Evolutionary conservation across 345 rosid genomes (phyloP).

Genomic region (Eucalyptus marginata): DNA sequence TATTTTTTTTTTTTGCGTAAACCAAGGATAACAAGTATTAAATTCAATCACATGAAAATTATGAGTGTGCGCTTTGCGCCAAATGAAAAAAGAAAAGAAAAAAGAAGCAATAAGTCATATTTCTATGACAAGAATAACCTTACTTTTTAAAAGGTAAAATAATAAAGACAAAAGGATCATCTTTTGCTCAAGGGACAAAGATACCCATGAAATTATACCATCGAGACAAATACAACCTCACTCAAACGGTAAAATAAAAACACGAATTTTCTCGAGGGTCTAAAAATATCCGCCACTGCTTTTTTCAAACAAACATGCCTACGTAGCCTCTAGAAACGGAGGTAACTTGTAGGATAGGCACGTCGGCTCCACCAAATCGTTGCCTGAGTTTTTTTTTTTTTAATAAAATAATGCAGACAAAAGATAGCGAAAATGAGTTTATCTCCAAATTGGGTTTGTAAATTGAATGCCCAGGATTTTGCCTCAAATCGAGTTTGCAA

Average conservation of each 20-base stretch:
- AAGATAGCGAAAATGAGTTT: not conserved
- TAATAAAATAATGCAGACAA: not conserved
- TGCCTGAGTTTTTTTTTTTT: not conserved
- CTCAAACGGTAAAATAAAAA: not conserved
- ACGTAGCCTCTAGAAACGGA: too few species aligned
- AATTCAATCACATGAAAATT: not conserved
- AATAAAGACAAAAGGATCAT: not conserved
- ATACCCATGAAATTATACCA: not conserved
- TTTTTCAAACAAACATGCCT: too few species aligned
- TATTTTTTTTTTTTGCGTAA: not conserved
- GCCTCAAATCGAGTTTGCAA: not conserved
- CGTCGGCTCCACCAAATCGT: not conserved
- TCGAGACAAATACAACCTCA: not conserved
- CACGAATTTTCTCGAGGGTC: too few species aligned
- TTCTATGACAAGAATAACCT: not conserved
- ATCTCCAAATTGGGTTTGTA: not conserved
- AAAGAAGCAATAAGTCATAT: accelerated
- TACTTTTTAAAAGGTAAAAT: not conserved
- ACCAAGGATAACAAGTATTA: not conserved
- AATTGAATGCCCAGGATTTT: not conserved
- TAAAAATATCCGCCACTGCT: too few species aligned
- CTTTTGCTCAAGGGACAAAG: not conserved
- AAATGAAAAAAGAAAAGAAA: not conserved
- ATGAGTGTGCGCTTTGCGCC: accelerated
- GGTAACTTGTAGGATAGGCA: not conserved